These are phyloP conservation scores for Mycena albidolilacea DNA, from an alignment of 768 basidiomycete genomes.

Conservation along the genomic window DNA sequence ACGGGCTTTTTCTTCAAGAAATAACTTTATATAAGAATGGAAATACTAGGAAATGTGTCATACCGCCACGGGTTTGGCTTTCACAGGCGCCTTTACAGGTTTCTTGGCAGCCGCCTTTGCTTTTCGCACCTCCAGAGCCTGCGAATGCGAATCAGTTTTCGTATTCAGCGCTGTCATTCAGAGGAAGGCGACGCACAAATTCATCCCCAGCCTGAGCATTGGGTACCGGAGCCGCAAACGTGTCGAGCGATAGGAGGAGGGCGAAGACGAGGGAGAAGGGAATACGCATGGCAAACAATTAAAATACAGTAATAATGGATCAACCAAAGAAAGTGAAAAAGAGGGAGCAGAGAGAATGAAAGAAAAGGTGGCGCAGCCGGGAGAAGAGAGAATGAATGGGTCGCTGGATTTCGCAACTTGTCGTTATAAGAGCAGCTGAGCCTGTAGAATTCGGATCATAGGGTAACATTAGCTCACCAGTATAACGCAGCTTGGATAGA, in stretches of 20 bases:
- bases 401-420: background rate
- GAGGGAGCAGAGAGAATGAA: background rate
- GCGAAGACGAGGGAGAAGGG: conserved; percentile 16
- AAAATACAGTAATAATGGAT: background rate
- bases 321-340: background rate
- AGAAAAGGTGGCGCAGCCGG: background rate
- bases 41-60: too few species aligned
- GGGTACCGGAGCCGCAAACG: background rate
- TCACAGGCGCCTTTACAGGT: background rate
- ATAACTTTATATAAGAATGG: too few species aligned
- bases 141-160: background rate
- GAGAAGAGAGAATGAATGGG: conserved; percentile 1
- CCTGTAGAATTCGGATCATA: too few species aligned
- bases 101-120: background rate
- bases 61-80: too few species aligned
- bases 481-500: too few species aligned
- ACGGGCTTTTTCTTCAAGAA: background rate
- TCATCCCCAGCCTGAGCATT: background rate
- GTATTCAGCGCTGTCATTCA: background rate
- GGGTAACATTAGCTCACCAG: too few species aligned
- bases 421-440: background rate
- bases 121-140: conserved; percentile 18
- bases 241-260: conserved; percentile 11
- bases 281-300: conserved; percentile 16
- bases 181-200: background rate